Base-by-base conservation (phyloP, 768 basidiomycete genomes). In the Russula lepida region DNA sequence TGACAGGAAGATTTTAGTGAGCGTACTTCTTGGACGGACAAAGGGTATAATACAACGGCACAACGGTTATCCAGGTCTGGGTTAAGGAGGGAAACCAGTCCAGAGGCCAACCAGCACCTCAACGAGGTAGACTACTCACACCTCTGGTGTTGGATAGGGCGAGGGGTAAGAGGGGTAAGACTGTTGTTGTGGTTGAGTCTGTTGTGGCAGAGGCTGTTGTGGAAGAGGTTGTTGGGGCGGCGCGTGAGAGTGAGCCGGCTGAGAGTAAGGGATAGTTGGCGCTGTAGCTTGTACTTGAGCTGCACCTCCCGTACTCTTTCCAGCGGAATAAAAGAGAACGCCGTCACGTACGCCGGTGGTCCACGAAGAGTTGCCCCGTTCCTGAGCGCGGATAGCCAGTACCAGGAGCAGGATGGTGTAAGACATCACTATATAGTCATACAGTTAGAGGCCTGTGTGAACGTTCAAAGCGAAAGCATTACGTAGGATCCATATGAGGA, bases 401-500 rank as follows among this genome's bases (percentile, higher is more conserved):
- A 70, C 54, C 9, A 66, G 43, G 25, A 78, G 60, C 9, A 62
- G 30, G 39, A 58, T 30, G 17, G 64, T 64, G 65, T 77, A 79
- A 9, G 65, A 46, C 48, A 74, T 35, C 9, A 76, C 77, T 78
- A 62, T 49, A 46, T 15, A 17, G 39, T 15, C 61, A 23, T 57
- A 55, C n/a, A 49, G 33, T 58, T 7, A 56, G 54, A 19, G 44
- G 33, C 23, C 21, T 41, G 28, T 7, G 7, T 23, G 43, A 54
- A 39, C 21, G 41, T 12, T 6, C 8, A 25, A 43, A 54, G 30
- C 21, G 8, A 39, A 44, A 13, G 15, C 17, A 17, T 37, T 47
- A 75, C 77, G 23, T 0, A 73, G 56, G 37, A 75, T 60, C 63
- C 75, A 78, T 59, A 65, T 69, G 51, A 78, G 63, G 65, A 73